phyloP scores from a whole-genome alignment of 371 early-diverging fungal genomes.

The Rhizomucor pusillus region DNA sequence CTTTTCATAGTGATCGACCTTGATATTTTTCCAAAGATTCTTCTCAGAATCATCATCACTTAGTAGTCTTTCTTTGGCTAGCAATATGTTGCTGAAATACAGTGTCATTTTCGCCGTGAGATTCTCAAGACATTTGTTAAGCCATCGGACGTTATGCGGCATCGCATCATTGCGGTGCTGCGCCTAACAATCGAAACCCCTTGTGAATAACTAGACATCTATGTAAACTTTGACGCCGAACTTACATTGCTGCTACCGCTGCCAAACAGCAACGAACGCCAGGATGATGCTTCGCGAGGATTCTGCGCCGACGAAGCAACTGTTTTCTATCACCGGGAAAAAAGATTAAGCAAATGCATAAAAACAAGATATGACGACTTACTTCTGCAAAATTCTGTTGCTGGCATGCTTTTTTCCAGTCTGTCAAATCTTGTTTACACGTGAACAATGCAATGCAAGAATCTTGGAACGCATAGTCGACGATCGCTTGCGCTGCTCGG shows the following conservation, averaged over 20 bases:
- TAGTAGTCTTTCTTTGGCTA: conserved; percentile 52
- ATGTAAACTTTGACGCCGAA: not conserved
- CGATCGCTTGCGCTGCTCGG: conserved; percentile 41
- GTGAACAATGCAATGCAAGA: conserved; percentile 49
- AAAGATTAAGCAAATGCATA: too few species aligned
- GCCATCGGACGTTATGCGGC: conserved; percentile 62
- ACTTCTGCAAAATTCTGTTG: conserved; percentile 55
- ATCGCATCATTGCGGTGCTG: conserved; percentile 33
- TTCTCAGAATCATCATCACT: conserved; percentile 52
- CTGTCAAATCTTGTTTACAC: conserved; percentile 38
- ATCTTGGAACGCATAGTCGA: conserved; percentile 56
- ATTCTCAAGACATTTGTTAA: conserved; percentile 50
- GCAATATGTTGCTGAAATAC: conserved; percentile 54
- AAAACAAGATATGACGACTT: conserved; percentile 1
- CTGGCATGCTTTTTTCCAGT: conserved; percentile 49
- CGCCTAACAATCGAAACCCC: not conserved
- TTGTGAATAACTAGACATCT: too few species aligned
- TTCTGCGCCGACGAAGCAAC: conserved; percentile 8
- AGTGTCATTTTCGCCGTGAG: conserved; percentile 62
- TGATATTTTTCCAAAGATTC: conserved; percentile 55
- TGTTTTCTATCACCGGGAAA: conserved; percentile 22
- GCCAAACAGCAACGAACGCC: conserved; percentile 21
- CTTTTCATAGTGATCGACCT: conserved; percentile 57
- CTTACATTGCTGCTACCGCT: too few species aligned
- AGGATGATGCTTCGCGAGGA: conserved; percentile 5